Conservation (phyloP, 352 stramenopile species). For the Phytopythium sindhum region DNA sequence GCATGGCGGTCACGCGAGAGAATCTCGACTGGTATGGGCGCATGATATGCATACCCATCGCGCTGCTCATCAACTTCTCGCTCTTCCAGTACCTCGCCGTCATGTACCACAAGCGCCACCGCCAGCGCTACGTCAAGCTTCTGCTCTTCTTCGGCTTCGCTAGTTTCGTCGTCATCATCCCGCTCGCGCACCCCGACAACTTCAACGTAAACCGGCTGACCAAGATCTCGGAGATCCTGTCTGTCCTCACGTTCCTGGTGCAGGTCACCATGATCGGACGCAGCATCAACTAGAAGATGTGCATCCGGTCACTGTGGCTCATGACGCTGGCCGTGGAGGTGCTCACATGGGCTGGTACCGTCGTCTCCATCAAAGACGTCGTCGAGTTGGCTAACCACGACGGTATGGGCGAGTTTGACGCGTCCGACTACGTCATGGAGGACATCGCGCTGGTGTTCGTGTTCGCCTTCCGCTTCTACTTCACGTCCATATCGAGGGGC, state of each 20-base stretch:
- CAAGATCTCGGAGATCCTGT: conserved; percentile 24
- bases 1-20: not conserved
- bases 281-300: conserved; percentile 16
- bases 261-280: conserved; percentile 28
- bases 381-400: conserved; percentile 1
- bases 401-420: conserved; percentile 15
- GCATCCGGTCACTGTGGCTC: conserved; percentile 12
- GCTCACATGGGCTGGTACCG: conserved; percentile 11
- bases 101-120: not conserved
- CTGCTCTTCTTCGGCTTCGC: conserved; percentile 1
- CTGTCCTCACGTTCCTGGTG: conserved; percentile 22
- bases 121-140: conserved; percentile 2
- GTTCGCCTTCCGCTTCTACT: conserved; percentile 20
- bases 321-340: conserved; percentile 13
- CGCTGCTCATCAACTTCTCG: conserved; percentile 29
- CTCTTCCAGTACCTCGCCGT: conserved; percentile 30
- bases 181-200: conserved; percentile 7
- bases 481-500: conserved; percentile 11
- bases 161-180: not conserved
- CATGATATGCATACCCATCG: not conserved
- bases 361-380: conserved; percentile 5
- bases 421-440: conserved; percentile 13
- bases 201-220: conserved; percentile 14
- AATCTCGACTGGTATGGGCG: conserved; percentile 2
- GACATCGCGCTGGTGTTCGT: conserved; percentile 15